Evolutionary conservation across 2,329 filamentous ascomycete genomes (phyloP), one percentile per base, ranked within the genome.

Genomic region (Ramularia endophylla): DNA sequence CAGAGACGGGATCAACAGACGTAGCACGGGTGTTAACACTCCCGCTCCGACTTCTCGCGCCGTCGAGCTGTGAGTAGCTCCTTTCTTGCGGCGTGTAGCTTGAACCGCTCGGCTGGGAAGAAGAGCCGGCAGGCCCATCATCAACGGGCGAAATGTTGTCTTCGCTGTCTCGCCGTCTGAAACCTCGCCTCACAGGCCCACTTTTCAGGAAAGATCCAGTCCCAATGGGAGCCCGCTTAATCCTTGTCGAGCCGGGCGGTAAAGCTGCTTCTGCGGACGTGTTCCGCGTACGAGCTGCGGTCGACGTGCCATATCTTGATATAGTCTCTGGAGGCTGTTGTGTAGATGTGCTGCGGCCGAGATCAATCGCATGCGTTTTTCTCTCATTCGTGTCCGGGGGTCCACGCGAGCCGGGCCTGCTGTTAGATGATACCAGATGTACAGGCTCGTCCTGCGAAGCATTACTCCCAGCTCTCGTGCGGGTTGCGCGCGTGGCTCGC

Each of bases 181-280:
- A 59, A 19, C 85, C 87, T 52, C 87, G 74, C 40, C 87, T 77
- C 15, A 87, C 85, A 19, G 87, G 87, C 25, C 58, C 61, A 1
- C 85, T 86, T 52, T 85, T 87, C 16, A 92, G 69, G 51, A 90
- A 89, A 45, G 79, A 83, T 1, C 86, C 87, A 2, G 83, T 78
- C 6, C 83, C 72, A 62, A 86, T 85, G 12, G 82, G 83, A 11
- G 87, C 77, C 46, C 85, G 74, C 65, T 89, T 90, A 44, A 89
- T 71, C 4, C 87, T 77, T 72, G 88, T 78, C 0, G 86, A 87
- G 53, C 82, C 81, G 46, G 86, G 84, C 2, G 79, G 67, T 11
- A 77, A 81, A 25, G 68, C 65, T 25, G 84, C 80, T 17, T 88
- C 83, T 2, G 78, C 78, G 36, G 62, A 59, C 7, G 51, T 36